phyloP scores from a whole-genome alignment of 257 asterid species.

The Capsicum rhomboideum region DNA sequence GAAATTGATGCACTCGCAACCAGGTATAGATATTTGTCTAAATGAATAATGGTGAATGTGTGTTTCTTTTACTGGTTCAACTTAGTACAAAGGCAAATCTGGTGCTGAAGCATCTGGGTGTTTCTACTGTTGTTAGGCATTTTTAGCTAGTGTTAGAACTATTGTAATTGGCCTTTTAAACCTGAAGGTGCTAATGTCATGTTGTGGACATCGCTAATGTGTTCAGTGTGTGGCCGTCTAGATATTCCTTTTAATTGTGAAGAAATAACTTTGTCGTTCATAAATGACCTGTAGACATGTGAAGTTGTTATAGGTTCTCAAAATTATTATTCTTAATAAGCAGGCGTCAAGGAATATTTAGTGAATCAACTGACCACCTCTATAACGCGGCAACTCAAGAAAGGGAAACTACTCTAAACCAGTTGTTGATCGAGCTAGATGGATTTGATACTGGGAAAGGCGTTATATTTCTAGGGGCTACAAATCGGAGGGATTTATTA shows the following conservation, averaged over 20 bases:
- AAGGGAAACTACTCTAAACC: constrained; percentile 96
- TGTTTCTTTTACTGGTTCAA: background rate
- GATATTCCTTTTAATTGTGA: background rate
- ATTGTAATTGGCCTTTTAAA: background rate
- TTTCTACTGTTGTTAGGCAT: background rate
- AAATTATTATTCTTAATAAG: constrained; percentile 10
- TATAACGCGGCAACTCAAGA: constrained; percentile 91
- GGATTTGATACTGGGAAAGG: constrained; percentile 99
- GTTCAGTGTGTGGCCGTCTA: background rate
- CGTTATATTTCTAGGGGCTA: constrained; percentile 94
- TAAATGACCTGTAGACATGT: background rate
- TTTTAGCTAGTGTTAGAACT: background rate
- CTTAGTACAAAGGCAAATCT: background rate
- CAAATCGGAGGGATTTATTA: constrained; percentile 89
- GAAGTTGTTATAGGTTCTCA: background rate
- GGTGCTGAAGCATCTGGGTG: background rate
- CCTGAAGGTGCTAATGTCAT: background rate
- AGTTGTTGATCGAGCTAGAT: constrained; percentile 90
- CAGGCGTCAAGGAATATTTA: constrained; percentile 84
- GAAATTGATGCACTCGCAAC: constrained; percentile 98
- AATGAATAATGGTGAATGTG: background rate
- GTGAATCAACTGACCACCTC: constrained; percentile 38
- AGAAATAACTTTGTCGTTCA: background rate
- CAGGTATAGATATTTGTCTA: constrained; percentile 39
- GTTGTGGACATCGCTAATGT: background rate